Percentiles rank a stretch among this genome's conserved stretches.
Conservation (phyloP, 768 basidiomycete species). For the Kwoniella europaea region DNA sequence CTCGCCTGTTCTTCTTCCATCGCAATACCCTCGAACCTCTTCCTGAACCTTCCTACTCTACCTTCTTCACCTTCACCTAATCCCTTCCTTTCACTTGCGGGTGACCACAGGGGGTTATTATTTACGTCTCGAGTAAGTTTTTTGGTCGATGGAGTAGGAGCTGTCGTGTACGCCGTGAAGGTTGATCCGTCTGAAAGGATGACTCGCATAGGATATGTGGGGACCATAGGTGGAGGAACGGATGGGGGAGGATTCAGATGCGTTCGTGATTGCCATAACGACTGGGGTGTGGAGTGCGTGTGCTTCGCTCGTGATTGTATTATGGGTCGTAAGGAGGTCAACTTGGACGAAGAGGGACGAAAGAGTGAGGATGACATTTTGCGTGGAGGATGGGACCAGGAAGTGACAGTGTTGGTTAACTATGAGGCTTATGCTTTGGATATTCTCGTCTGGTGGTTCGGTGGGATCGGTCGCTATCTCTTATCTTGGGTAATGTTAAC, state of each 20-base stretch:
- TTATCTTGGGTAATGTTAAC: too few relatives aligned
- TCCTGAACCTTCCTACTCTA: slow-evolving; percentile 78
- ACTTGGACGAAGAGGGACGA: slow-evolving; percentile 18
- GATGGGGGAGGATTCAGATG: slow-evolving; percentile 64
- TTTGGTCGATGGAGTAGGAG: slow-evolving; percentile 72
- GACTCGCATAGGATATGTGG: slow-evolving; percentile 83
- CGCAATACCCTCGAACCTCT: slow-evolving; percentile 66
- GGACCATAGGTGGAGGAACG: slow-evolving; percentile 81
- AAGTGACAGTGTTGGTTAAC: background rate
- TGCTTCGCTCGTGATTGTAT: slow-evolving; percentile 17
- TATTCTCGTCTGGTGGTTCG: background rate
- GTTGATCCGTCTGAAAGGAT: slow-evolving; percentile 86
- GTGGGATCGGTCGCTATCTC: too few relatives aligned
- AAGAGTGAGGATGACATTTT: slow-evolving; percentile 17
- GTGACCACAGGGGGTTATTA: slow-evolving; percentile 86
- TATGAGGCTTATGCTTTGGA: background rate
- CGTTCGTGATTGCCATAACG: slow-evolving; percentile 75
- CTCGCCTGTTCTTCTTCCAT: slow-evolving; percentile 7
- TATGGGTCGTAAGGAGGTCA: background rate
- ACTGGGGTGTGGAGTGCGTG: slow-evolving; percentile 28
- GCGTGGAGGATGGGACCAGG: background rate
- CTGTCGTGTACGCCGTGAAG: slow-evolving; percentile 85
- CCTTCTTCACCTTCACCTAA: slow-evolving; percentile 76
- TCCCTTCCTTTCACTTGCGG: slow-evolving; percentile 61
- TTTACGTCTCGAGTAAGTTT: slow-evolving; percentile 84